Evolutionary conservation across 495 filamentous ascomycete genomes (phyloP).

Genomic region (Podospora tetraspora): DNA sequence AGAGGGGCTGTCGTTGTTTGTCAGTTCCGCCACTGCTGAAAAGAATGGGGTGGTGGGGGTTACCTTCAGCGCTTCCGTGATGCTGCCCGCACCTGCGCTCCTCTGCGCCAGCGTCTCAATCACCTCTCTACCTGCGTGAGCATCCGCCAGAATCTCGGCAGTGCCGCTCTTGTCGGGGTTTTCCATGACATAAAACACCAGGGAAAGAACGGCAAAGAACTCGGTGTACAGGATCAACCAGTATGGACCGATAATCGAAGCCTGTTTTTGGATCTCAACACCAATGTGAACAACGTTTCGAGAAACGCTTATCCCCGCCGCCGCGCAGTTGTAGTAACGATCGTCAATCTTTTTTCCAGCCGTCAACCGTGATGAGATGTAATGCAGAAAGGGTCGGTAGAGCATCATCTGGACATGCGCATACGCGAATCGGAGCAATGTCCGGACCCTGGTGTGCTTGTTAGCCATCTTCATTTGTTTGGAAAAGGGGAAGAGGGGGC

Average conservation of each 20-base stretch:
- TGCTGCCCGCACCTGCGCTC: slow-evolving; percentile 83
- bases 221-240: slow-evolving; percentile 97
- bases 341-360: slow-evolving; percentile 70
- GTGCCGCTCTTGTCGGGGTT: slow-evolving; percentile 77
- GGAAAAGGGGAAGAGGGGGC: neutral
- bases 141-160: slow-evolving; percentile 74
- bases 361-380: slow-evolving; percentile 66
- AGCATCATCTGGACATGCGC: slow-evolving; percentile 93
- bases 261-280: slow-evolving; percentile 78
- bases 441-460: slow-evolving; percentile 58
- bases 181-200: slow-evolving; percentile 86
- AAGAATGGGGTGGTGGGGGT: slow-evolving; percentile 10
- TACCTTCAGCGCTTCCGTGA: slow-evolving; percentile 70
- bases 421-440: slow-evolving; percentile 79
- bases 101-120: slow-evolving; percentile 70
- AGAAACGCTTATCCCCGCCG: slow-evolving; percentile 86
- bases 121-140: slow-evolving; percentile 75
- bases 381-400: slow-evolving; percentile 93
- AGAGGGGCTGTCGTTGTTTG: slow-evolving; percentile 51
- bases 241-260: slow-evolving; percentile 80
- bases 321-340: slow-evolving; percentile 83
- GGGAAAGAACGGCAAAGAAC: slow-evolving; percentile 86
- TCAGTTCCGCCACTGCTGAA: neutral
- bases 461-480: slow-evolving; percentile 8
- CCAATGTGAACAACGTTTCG: slow-evolving; percentile 93